A percentile compares a stretch with the other conserved stretches of the same genome.
phyloP scores from a whole-genome alignment of 2,329 filamentous ascomycete genomes.

The Hypoxylon sp. region DNA sequence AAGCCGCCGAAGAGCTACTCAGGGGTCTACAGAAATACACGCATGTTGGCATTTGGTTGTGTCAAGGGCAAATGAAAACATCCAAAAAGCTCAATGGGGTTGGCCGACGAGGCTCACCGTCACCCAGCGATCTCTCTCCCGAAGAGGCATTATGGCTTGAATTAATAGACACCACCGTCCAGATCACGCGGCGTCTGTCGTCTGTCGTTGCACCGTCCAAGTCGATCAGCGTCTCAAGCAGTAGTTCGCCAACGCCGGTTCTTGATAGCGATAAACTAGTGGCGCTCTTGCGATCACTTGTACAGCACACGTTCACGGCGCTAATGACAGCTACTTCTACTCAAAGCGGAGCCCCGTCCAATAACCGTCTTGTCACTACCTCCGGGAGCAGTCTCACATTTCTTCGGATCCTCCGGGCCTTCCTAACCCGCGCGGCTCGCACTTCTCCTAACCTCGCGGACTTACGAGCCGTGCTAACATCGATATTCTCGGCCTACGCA shows the following conservation, averaged over 20 bases:
- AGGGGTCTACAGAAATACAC: slow-evolving; percentile 88
- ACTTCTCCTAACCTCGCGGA: slow-evolving; percentile 89
- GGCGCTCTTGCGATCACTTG: slow-evolving; percentile 78
- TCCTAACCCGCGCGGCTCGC: slow-evolving; percentile 84
- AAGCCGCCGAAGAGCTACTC: slow-evolving; percentile 79
- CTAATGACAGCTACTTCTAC: slow-evolving; percentile 81
- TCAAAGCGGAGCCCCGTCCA: slow-evolving; percentile 52
- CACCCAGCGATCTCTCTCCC: slow-evolving; percentile 61
- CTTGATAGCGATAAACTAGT: slow-evolving; percentile 73
- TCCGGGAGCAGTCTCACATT: slow-evolving; percentile 78
- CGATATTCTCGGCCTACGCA: slow-evolving; percentile 94
- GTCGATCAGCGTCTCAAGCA: slow-evolving; percentile 41
- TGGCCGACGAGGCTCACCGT: slow-evolving; percentile 63
- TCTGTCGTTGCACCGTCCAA: slow-evolving; percentile 59
- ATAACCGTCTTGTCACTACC: slow-evolving; percentile 53
- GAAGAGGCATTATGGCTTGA: slow-evolving; percentile 72
- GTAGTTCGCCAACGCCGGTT: slow-evolving; percentile 43
- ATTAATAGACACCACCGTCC: slow-evolving; percentile 71
- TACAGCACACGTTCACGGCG: slow-evolving; percentile 92
- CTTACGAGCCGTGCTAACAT: slow-evolving; percentile 84
- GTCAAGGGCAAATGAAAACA: slow-evolving; percentile 83
- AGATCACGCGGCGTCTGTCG: slow-evolving; percentile 74
- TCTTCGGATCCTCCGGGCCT: slow-evolving; percentile 87
- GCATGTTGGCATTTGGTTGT: slow-evolving; percentile 95
- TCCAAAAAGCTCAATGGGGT: slow-evolving; percentile 61